phyloP scores from a whole-genome alignment of 257 asterid genomes.

The Nicotiana paniculata region DNA sequence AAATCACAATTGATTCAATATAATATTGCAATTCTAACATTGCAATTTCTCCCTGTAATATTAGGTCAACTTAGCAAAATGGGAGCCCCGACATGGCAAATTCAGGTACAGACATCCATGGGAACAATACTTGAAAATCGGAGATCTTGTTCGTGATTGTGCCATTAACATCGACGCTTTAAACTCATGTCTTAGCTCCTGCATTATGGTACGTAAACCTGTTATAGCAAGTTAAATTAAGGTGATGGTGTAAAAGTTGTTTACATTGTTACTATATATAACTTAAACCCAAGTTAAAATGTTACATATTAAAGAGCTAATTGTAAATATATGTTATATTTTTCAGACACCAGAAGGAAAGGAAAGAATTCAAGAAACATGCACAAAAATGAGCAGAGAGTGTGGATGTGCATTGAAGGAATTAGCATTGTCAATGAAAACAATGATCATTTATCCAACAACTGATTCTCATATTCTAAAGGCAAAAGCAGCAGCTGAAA shows the following conservation, averaged over 20 bases:
- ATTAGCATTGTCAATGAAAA: constrained; percentile 37
- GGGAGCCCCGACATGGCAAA: constrained; percentile 81
- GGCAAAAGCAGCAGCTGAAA: constrained; percentile 32
- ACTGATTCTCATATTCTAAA: constrained; percentile 23
- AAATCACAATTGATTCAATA: background rate
- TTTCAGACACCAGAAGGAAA: constrained; percentile 43
- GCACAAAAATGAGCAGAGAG: constrained; percentile 45
- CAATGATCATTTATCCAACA: constrained; percentile 43
- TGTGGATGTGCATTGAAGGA: constrained; percentile 59
- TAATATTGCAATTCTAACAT: background rate
- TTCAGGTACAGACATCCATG: constrained; percentile 77
- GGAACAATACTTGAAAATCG: constrained; percentile 69
- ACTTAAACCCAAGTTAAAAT: too few species aligned
- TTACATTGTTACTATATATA: too few species aligned
- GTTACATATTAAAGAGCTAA: background rate
- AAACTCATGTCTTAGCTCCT: constrained; percentile 36
- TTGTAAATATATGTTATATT: background rate
- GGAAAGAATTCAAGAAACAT: constrained; percentile 21
- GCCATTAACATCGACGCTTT: constrained; percentile 53
- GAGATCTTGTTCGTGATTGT: constrained; percentile 54
- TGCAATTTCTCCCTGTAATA: background rate
- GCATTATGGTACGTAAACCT: constrained; percentile 19
- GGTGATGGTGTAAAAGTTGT: too few species aligned
- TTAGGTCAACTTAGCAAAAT: constrained; percentile 72
- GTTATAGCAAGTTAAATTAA: too few species aligned